Percentiles rank a stretch among this genome's conserved stretches.
phyloP scores from a whole-genome alignment of 2,329 filamentous ascomycete species.

The Zymoseptoria tritici region DNA sequence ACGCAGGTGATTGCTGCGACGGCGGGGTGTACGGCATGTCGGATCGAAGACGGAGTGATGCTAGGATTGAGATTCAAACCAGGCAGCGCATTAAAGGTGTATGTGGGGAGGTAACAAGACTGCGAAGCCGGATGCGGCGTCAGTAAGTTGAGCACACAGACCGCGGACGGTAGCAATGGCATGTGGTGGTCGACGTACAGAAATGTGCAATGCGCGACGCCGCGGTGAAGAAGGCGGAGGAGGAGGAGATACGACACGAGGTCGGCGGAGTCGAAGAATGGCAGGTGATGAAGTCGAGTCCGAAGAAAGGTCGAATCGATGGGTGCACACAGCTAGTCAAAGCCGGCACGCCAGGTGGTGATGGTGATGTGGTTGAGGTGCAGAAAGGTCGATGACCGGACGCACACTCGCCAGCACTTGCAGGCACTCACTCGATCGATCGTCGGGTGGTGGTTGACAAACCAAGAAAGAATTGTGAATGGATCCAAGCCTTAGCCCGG shows the following conservation, averaged over 20 bases:
- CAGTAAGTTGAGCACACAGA: background rate
- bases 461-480: background rate
- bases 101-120: slow-evolving; percentile 15
- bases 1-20: slow-evolving; percentile 54
- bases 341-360: slow-evolving; percentile 15
- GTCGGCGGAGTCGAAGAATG: slow-evolving; percentile 5
- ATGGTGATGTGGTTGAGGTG: background rate
- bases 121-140: slow-evolving; percentile 2
- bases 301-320: slow-evolving; percentile 12
- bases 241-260: slow-evolving; percentile 8
- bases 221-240: slow-evolving; percentile 9
- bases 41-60: slow-evolving; percentile 23
- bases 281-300: slow-evolving; percentile 12
- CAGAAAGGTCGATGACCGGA: background rate
- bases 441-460: background rate
- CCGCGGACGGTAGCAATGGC: background rate
- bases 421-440: background rate
- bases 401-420: background rate
- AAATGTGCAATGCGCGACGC: slow-evolving; percentile 19
- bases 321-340: slow-evolving; percentile 33
- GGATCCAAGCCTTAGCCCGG: background rate
- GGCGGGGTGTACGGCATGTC: slow-evolving; percentile 87
- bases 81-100: slow-evolving; percentile 39
- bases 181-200: slow-evolving; percentile 20
- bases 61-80: slow-evolving; percentile 23